These are phyloP conservation scores for Pyronema omphalodes DNA, from an alignment of 495 filamentous ascomycete genomes.

Conservation along the genomic window DNA sequence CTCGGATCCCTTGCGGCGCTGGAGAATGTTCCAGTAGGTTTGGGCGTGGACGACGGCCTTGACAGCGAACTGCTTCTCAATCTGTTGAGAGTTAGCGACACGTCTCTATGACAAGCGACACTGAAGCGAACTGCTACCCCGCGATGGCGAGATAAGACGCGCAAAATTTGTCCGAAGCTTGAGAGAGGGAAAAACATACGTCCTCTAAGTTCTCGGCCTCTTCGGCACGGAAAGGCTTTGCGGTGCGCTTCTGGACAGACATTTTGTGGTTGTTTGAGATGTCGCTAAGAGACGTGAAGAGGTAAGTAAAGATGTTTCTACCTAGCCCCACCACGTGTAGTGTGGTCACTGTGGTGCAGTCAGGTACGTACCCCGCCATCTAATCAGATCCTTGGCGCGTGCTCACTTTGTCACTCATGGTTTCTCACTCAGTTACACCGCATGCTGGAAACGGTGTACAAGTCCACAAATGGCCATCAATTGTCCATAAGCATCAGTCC, in stretches of 20 bases:
- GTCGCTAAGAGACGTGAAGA: background rate
- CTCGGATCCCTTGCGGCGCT: constrained; percentile 67
- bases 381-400: background rate
- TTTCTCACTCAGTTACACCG: no score
- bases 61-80: constrained; percentile 98
- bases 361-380: background rate
- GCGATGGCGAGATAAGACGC: constrained; percentile 6
- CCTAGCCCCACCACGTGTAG: background rate
- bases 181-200: constrained; percentile 29
- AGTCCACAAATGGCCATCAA: no score
- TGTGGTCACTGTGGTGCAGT: no score
- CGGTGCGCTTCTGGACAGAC: background rate
- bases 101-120: background rate
- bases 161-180: background rate
- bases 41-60: constrained; percentile 91
- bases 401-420: no score
- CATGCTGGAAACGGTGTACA: no score
- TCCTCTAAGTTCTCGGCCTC: constrained; percentile 61
- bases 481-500: no score
- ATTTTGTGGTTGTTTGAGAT: background rate
- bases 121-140: background rate
- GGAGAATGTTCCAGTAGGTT: constrained; percentile 92
- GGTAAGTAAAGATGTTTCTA: background rate
- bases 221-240: constrained; percentile 42
- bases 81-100: constrained; percentile 33